Evolutionary conservation across 2,329 filamentous ascomycete species (phyloP), one percentile per base, ranked within the genome.

Genomic region (Claviceps maximensis): DNA sequence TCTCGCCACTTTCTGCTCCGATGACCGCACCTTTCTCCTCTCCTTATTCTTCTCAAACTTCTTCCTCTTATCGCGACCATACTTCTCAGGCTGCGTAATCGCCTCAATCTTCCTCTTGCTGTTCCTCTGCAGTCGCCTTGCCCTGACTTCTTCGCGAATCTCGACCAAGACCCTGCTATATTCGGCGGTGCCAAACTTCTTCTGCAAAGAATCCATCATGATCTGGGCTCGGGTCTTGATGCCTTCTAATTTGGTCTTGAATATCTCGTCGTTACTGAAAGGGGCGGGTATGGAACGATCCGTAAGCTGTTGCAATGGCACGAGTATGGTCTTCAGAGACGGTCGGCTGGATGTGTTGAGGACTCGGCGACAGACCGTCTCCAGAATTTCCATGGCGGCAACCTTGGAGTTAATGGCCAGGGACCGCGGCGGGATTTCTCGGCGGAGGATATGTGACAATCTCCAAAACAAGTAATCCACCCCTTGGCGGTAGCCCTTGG

Each of bases 41-140:
- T 85, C 84, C 71, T 84, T 89, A 75, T 93, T 93, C 73, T 84
- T 82, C 65, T 93, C 88, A 57, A 86, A 78, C 74, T 85, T 89
- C 73, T 84, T 87, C 65, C 79, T 82, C 81, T 96, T 96, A 60
- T 86, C 83, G 63, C 78, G 75, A 29, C 83, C 87, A 61, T 83
- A 82, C 64, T 77, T 84, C 70, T 93, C 91, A 1, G 93, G 93
- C 63, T 86, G 80, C 49, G 79, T 79, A 25, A 98, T 83, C 12
- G 87, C 87, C 65, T 94, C 90, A 58, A 97, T 87, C 69, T 88
- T 87, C 62, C 93, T 80, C 79, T 98, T 98, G 58, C 77, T 80
- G 52, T 85, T 81, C 58, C 94, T 75, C 62, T 83, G 80, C 64
- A 88, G 81, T 59, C 93, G 76, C 62, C 84, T 81, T 58, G 78